Conservation (phyloP, 345 rosid genomes). For the Limnanthes douglasii region DNA sequence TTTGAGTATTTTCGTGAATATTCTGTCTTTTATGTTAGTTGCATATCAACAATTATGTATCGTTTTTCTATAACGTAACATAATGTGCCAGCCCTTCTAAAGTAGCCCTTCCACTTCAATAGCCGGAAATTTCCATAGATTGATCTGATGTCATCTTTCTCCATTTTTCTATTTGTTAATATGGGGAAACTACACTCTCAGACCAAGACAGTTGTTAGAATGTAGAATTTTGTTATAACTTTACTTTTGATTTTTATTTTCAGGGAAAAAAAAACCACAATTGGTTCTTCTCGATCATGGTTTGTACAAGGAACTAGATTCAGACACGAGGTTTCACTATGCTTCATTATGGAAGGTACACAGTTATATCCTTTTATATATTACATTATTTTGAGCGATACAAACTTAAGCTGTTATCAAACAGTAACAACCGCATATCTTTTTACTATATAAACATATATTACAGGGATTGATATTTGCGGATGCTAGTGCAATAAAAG, state of each 20-base stretch:
- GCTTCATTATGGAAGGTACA: constrained; percentile 83
- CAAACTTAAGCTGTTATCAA: neutral
- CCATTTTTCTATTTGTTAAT: too few species aligned
- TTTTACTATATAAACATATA: constrained; percentile 3
- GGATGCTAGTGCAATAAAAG: constrained; percentile 74
- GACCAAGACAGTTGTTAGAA: too few species aligned
- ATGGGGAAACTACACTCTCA: too few species aligned
- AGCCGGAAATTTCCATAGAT: too few species aligned
- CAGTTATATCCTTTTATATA: constrained; percentile 1
- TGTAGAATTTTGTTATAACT: too few species aligned
- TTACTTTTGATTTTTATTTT: neutral
- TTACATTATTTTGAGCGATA: neutral
- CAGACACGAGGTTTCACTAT: constrained; percentile 58
- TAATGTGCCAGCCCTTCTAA: too few species aligned
- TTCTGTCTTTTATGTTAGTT: neutral
- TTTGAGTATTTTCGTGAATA: too few species aligned
- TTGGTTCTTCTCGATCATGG: constrained; percentile 84
- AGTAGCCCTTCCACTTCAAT: too few species aligned
- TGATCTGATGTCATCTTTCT: too few species aligned
- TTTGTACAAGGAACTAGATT: constrained; percentile 79
- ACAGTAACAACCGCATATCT: neutral
- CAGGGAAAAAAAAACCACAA: constrained; percentile 74
- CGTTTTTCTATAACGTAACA: too few species aligned
- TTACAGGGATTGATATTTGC: constrained; percentile 61
- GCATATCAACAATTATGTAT: too few species aligned